phyloP scores from a whole-genome alignment of 2,329 filamentous ascomycete genomes.

The Pseudogymnoascus sp. region DNA sequence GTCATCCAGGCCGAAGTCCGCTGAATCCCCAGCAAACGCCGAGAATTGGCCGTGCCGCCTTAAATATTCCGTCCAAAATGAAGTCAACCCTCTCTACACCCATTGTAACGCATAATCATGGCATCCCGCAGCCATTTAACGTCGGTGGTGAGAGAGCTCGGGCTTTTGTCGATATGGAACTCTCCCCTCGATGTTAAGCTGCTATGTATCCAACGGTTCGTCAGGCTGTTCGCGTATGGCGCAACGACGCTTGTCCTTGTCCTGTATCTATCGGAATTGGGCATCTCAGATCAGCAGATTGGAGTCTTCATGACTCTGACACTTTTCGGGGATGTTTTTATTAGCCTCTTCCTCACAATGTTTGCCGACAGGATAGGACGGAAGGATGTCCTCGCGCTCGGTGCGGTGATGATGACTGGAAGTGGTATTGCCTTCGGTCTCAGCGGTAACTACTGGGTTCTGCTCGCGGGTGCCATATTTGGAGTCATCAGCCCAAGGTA shows the following conservation, averaged over 20 bases:
- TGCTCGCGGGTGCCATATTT: constrained; percentile 49
- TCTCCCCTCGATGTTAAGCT: constrained; percentile 46
- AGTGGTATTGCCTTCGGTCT: constrained; percentile 50
- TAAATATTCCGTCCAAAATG: not conserved
- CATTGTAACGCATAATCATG: not conserved
- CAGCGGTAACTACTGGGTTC: constrained; percentile 47
- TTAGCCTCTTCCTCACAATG: constrained; percentile 51
- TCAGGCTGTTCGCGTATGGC: constrained; percentile 57
- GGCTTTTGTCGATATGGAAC: constrained; percentile 35
- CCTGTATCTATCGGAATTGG: constrained; percentile 44
- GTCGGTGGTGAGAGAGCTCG: constrained; percentile 32
- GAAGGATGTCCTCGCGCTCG: constrained; percentile 43
- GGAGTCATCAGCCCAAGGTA: constrained; percentile 54
- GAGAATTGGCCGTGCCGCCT: not conserved
- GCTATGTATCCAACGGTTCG: constrained; percentile 50
- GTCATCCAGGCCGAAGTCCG: not conserved
- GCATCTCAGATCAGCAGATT: constrained; percentile 42
- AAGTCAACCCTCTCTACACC: not conserved
- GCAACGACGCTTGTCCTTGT: constrained; percentile 50
- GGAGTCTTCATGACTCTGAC: constrained; percentile 61
- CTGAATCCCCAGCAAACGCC: not conserved
- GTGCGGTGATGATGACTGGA: constrained; percentile 46
- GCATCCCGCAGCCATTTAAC: not conserved
- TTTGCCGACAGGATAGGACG: constrained; percentile 52
- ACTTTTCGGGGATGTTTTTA: constrained; percentile 48